phyloP scores from a whole-genome alignment of 1,284 basidiomycete genomes.

The Afroboletus lepidellus region DNA sequence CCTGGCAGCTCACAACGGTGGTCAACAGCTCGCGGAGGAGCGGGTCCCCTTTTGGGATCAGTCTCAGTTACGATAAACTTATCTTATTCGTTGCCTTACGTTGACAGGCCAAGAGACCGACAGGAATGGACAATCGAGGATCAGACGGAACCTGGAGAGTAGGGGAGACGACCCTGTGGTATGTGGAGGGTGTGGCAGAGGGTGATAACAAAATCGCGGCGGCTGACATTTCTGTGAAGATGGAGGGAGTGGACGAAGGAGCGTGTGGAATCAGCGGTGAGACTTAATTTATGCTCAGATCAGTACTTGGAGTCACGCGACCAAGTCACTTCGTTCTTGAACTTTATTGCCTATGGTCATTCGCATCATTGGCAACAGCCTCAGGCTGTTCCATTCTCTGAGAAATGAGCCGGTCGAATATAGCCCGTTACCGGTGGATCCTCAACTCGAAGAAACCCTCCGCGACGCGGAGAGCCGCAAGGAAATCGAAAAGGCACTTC shows the following conservation, averaged over 20 bases:
- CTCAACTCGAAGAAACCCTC: conserved; percentile 33
- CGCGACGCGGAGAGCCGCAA: conserved; percentile 40
- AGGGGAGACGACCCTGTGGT: conserved; percentile 62
- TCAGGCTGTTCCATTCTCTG: neutral
- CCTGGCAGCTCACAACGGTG: conserved; percentile 46
- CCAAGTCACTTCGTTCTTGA: neutral
- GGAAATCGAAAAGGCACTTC: conserved; percentile 48
- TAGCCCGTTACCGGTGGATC: conserved; percentile 17
- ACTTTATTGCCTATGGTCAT: neutral
- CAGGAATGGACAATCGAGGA: conserved; percentile 52
- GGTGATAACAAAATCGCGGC: conserved; percentile 36
- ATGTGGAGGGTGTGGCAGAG: conserved; percentile 47
- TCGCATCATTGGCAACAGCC: neutral
- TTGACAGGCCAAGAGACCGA: conserved; percentile 72
- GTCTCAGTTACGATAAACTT: conserved; percentile 9
- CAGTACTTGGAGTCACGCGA: neutral
- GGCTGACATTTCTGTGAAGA: conserved; percentile 35
- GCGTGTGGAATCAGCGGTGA: neutral
- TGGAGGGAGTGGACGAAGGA: neutral
- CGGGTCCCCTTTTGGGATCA: conserved; percentile 57
- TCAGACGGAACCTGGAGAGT: conserved; percentile 55
- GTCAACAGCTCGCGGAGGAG: conserved; percentile 57
- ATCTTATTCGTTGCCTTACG: conserved; percentile 41
- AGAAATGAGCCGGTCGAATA: conserved; percentile 1
- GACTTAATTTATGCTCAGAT: neutral